Conservation (phyloP, 2,329 filamentous ascomycete species). For the Fusarium tricinctum region DNA sequence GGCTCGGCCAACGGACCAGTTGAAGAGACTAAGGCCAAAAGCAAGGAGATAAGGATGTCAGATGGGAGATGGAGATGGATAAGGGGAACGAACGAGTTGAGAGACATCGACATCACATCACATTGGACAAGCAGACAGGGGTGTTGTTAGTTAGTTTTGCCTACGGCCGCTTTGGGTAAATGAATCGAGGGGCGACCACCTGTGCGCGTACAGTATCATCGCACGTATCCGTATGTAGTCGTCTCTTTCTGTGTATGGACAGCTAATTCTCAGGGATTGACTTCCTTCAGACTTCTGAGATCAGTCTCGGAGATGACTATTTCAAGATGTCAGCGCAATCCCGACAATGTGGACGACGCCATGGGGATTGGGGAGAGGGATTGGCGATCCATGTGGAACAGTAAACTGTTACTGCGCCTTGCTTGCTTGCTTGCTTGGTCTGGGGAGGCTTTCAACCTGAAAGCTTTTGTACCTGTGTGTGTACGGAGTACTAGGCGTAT, state of each 20-base stretch:
- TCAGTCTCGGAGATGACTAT: conserved; percentile 6
- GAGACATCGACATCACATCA: conserved; percentile 1
- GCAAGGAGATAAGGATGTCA: conserved; percentile 4
- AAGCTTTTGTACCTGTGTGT: background rate
- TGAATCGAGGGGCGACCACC: background rate
- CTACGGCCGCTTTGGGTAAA: conserved; percentile 10
- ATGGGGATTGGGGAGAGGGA: background rate
- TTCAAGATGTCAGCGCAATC: conserved; percentile 12
- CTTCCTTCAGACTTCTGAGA: background rate
- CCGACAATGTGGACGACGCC: conserved; percentile 12
- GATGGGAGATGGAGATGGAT: conserved; percentile 12
- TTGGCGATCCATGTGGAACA: conserved; percentile 7
- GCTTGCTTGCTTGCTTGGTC: conserved; percentile 2
- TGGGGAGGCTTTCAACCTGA: conserved; percentile 5
- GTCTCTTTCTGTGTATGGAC: background rate
- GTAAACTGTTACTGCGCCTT: background rate
- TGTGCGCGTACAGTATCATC: background rate
- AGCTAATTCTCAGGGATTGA: background rate
- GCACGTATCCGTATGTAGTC: too few relatives aligned
- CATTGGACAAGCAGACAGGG: background rate
- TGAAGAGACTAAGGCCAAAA: too few relatives aligned
- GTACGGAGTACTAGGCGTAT: background rate
- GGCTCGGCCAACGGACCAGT: conserved; percentile 12
- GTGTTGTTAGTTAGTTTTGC: conserved; percentile 1
- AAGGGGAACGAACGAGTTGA: conserved; percentile 3